Evolutionary conservation across 75 land plant genomes (phyloP), one percentile per base, ranked within the genome.

Genomic region (Azolla pinnata): DNA sequence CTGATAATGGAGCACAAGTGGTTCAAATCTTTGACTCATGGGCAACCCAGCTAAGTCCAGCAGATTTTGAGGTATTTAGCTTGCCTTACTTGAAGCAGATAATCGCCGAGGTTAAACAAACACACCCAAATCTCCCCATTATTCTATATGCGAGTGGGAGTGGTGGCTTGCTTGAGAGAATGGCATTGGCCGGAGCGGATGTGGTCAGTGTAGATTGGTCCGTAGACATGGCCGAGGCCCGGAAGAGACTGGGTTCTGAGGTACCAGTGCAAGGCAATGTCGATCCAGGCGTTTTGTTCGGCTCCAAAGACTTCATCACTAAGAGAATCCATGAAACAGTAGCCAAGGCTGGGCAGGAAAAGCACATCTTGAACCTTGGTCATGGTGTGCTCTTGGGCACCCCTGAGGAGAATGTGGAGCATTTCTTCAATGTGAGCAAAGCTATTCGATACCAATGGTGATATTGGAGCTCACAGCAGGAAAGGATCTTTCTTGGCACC

Each of bases 11-110:
- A 30, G 98, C 98, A 16, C 96, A 93, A 71, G 95, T 81, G 17
- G 98, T 93, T 24, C 98, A 93, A 60, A 89, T 93, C 26, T 93
- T 93, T 59, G 98, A 93, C 57, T 93, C 98, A 14, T 93, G 98
- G 98, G 98, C 98, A 9, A 86, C 98, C 53, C 90, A 89, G 29
- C 80, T 93, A 14, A 85, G 90, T 61, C 98, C 98, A 0, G 78
- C 71, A 0, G 98, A 93, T 54, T 93, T 93, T 67, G 95, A 88
- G 64, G 81, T 75, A 60, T 93, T 89, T 68, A 88, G 96, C 61
- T 73, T 93, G 35, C 98, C 90, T 24, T 93, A 93, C 63, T 49
- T 93, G 58, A 93, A 83, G 63, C 85, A 83, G 51, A 93, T 93
- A n/a, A 90, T 89, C 0, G 75, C 78, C 27, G 59, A 82, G 12